Conservation (phyloP, 2,329 filamentous ascomycete genomes). For the Harringtonia lauricola region DNA sequence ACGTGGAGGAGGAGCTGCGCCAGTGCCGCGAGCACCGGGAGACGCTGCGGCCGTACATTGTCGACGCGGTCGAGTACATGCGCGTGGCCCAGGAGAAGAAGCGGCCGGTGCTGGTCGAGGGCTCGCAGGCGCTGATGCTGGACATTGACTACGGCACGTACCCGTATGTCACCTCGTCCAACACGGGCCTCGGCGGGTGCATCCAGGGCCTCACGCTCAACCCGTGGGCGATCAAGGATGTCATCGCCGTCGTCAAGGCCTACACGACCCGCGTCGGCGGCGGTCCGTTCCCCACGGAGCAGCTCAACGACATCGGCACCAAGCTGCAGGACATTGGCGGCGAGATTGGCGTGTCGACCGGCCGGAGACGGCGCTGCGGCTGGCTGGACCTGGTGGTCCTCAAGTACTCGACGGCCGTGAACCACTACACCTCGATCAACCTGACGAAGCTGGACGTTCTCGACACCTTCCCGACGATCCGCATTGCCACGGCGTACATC, state of each 20-base stretch:
- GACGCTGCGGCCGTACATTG: conserved; percentile 46
- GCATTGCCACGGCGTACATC: conserved; percentile 62
- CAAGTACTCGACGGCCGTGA: conserved; percentile 40
- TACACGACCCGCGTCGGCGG: conserved; percentile 50
- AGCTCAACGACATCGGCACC: conserved; percentile 22
- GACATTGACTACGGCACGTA: conserved; percentile 51
- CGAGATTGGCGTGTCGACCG: conserved; percentile 29
- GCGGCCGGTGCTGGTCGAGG: conserved; percentile 49
- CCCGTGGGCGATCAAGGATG: conserved; percentile 22
- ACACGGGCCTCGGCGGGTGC: conserved; percentile 43
- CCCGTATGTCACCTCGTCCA: conserved; percentile 47
- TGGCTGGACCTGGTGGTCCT: conserved; percentile 57
- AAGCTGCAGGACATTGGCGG: conserved; percentile 25
- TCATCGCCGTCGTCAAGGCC: conserved; percentile 55
- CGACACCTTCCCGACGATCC: conserved; percentile 63
- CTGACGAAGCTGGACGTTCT: conserved; percentile 57
- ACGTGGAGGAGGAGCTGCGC: conserved; percentile 58
- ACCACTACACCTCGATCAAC: conserved; percentile 49
- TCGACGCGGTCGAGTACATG: conserved; percentile 50
- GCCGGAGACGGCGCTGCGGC: conserved; percentile 45
- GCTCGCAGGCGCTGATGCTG: conserved; percentile 31
- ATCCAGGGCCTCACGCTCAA: conserved; percentile 19
- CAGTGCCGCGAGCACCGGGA: conserved; percentile 48
- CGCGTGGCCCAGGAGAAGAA: conserved; percentile 39
- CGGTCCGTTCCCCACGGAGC: conserved; percentile 53